A percentile compares a stretch with the other conserved stretches of the same genome.
These are phyloP conservation scores for Hevea brasiliensis DNA, from an alignment of 345 rosid species.

Conservation along the genomic window DNA sequence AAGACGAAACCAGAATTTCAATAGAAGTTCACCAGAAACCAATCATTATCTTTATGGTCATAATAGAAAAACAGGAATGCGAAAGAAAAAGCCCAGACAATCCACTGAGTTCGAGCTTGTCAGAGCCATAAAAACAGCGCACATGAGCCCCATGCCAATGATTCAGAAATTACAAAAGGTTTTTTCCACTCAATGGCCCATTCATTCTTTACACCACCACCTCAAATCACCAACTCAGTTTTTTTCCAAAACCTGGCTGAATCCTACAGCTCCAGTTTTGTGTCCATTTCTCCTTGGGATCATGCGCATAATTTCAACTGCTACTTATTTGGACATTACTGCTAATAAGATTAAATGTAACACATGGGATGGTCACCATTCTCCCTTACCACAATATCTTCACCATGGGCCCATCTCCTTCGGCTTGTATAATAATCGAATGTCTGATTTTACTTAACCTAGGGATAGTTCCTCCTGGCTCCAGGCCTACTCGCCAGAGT, in stretches of 20 bases:
- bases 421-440: conserved; percentile 26
- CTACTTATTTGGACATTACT: conserved; percentile 19
- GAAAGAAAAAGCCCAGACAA: conserved; percentile 10
- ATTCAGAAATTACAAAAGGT: conserved; percentile 13
- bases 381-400: conserved; percentile 27
- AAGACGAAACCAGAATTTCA: background rate
- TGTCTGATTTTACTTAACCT: conserved; percentile 26
- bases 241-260: conserved; percentile 13
- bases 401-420: conserved; percentile 36
- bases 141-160: conserved; percentile 15
- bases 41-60: conserved; percentile 9
- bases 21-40: background rate
- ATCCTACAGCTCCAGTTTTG: background rate
- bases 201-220: background rate
- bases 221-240: conserved; percentile 3
- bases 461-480: conserved; percentile 31
- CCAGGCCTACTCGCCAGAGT: conserved; percentile 3
- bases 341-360: conserved; percentile 21
- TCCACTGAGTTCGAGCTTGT: conserved; percentile 6
- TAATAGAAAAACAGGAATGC: background rate
- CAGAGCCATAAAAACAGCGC: conserved; percentile 18
- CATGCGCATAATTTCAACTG: conserved; percentile 9
- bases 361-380: conserved; percentile 42
- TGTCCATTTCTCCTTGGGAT: conserved; percentile 23
- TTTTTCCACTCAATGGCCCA: conserved; percentile 12